Percentiles rank a stretch among this genome's conserved stretches.
Conservation (phyloP, 345 rosid genomes). For the Mallotus nudiflorus region DNA sequence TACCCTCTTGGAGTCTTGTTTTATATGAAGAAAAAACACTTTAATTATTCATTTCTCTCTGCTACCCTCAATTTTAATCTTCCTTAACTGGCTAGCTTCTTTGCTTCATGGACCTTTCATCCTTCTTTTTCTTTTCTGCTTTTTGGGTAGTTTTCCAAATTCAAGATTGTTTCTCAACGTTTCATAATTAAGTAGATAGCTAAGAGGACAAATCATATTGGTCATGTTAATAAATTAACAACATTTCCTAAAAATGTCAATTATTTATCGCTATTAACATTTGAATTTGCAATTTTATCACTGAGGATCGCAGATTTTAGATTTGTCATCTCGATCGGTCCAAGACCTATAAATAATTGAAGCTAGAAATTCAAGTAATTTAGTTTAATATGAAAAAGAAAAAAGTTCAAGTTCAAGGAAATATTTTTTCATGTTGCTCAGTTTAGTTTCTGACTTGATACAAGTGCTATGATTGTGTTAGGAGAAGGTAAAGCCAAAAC, state of each 20-base stretch:
- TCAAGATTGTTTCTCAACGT: constrained; percentile 14
- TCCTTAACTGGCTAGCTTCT: constrained; percentile 12
- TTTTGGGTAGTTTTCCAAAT: constrained; percentile 23
- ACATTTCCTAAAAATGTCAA: no score
- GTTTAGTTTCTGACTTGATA: background rate
- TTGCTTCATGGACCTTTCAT: constrained; percentile 1
- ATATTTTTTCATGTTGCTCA: background rate
- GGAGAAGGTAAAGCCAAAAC: constrained; percentile 13
- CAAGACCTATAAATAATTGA: no score
- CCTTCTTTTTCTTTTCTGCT: background rate
- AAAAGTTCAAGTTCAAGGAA: no score
- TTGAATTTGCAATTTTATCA: no score
- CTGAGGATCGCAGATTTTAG: no score
- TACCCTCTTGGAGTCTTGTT: constrained; percentile 20
- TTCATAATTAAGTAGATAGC: constrained; percentile 10
- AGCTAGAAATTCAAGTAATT: no score
- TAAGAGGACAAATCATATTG: constrained; percentile 10
- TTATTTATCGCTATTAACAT: no score
- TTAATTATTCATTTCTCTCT: background rate
- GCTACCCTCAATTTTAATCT: background rate
- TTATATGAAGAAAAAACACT: constrained; percentile 10
- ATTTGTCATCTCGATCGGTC: no score
- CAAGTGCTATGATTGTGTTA: background rate
- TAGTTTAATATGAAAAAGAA: no score
- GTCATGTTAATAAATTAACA: constrained; percentile 3